phyloP scores from a whole-genome alignment of 257 asterid species.

The Perilla frutescens region DNA sequence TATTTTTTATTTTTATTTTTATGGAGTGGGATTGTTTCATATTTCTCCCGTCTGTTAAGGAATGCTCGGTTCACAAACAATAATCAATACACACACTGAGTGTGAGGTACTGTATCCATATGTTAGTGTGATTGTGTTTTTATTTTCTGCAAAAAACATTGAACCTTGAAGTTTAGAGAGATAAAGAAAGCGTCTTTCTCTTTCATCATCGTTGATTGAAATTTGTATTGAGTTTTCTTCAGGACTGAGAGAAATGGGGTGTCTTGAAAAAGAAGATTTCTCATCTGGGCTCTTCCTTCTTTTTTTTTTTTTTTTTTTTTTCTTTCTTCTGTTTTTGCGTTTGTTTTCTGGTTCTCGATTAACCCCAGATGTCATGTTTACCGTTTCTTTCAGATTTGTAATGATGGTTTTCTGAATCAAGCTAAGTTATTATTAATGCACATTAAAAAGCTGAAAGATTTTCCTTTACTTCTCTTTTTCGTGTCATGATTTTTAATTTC shows the following conservation, averaged over 20 bases:
- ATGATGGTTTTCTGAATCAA: constrained; percentile 17
- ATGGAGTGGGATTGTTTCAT: constrained; percentile 34
- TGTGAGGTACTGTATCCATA: neutral
- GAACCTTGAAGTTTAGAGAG: neutral
- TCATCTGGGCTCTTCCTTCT: neutral
- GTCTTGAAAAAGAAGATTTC: neutral
- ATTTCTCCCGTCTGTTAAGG: constrained; percentile 37
- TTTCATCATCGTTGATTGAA: neutral
- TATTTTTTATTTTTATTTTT: constrained; percentile 10
- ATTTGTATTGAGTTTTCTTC: neutral
- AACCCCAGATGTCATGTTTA: neutral
- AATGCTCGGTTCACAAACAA: constrained; percentile 17
- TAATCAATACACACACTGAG: constrained; percentile 24
- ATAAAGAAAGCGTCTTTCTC: neutral
- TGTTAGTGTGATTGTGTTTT: neutral
- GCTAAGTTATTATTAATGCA: constrained; percentile 26
- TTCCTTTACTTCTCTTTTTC: constrained; percentile 26
- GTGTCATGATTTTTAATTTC: constrained; percentile 23
- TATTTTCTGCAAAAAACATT: neutral
- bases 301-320: neutral
- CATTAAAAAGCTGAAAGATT: constrained; percentile 23
- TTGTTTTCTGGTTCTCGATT: neutral
- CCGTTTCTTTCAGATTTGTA: constrained; percentile 13
- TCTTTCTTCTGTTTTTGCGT: neutral
- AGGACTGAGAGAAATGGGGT: neutral